Evolutionary conservation across 345 rosid species (phyloP), one percentile per base, ranked within the genome.

Genomic region (Eucalyptus regnans): DNA sequence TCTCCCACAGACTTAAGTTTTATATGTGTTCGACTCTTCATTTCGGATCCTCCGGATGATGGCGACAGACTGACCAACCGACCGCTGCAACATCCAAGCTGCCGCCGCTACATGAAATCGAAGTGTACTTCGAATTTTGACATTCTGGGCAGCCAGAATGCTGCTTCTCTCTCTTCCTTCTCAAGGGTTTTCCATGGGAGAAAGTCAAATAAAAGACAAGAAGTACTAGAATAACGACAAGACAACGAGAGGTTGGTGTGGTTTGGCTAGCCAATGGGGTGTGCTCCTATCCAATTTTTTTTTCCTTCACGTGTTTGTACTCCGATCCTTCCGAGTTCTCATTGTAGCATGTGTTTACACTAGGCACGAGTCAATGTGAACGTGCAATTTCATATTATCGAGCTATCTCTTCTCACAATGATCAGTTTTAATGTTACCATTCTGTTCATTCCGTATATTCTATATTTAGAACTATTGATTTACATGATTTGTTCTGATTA

Each of bases 1-100:
- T 1, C 0, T 1, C 1, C 2, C 46, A 5, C 7, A 37, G 2
- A 9, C 0, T 5, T 37, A 1, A 0, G 0, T 5, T 37, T 18
- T 37, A 37, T 2, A 7, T 8, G 0, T 2, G 2, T 33, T n/a
- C 7, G 8, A 14, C 1, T 7, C 37, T 62, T 62, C 9, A 9
- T 8, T 33, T 33, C 23, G 8, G 37, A 13, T 29, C 16, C 37
- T 62, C 68, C 17, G 16, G 33, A 6, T 6, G 4, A 6, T 12
- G 3, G 27, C 33, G 13, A 29, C 33, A 7, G 18, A 29, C 37
- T 18, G 58, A 52, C 29, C 29, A 9, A 37, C 41, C 46, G 46
- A 37, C 81, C 7, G 4, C 81, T 10, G 22, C 27, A 3, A 18
- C 12, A 71, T 71, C 6, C 9, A 37, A 71, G 81, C 46, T 37